Conservation (phyloP, 768 basidiomycete species). For the Suillus lakei region DNA sequence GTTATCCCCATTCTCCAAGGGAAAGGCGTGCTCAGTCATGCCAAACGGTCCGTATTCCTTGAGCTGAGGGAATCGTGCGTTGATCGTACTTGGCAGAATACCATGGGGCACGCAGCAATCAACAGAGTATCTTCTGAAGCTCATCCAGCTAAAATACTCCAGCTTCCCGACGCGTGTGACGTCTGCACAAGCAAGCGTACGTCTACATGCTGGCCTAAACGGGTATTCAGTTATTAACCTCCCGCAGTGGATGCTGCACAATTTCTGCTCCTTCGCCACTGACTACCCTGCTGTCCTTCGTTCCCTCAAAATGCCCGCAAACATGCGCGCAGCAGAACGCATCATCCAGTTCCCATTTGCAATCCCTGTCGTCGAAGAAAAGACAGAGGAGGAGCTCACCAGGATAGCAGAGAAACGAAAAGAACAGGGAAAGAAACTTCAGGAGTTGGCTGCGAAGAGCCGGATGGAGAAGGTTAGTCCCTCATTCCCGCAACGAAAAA, state of each 20-base stretch:
- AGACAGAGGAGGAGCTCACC: slow-evolving; percentile 89
- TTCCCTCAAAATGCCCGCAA: slow-evolving; percentile 65
- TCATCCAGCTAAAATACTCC: slow-evolving; percentile 95
- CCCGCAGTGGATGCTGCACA: slow-evolving; percentile 86
- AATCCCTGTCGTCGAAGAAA: slow-evolving; percentile 67
- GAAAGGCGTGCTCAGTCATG: slow-evolving; percentile 80
- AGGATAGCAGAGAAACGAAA: slow-evolving; percentile 76
- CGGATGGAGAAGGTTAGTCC: slow-evolving; percentile 78
- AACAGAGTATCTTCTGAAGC: slow-evolving; percentile 89
- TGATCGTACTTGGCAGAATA: slow-evolving; percentile 60
- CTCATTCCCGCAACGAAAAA: background rate
- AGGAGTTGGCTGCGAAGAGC: slow-evolving; percentile 88
- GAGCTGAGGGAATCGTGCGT: background rate
- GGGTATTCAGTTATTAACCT: background rate
- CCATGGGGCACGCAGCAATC: slow-evolving; percentile 93
- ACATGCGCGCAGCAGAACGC: slow-evolving; percentile 65
- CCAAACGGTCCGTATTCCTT: slow-evolving; percentile 69
- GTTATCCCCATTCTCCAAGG: slow-evolving; percentile 88
- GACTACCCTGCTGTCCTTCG: slow-evolving; percentile 78
- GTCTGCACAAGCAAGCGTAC: slow-evolving; percentile 73
- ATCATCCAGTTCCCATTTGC: slow-evolving; percentile 90
- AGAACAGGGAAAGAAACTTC: slow-evolving; percentile 87
- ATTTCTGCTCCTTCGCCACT: slow-evolving; percentile 79
- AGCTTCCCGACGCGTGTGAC: slow-evolving; percentile 89
- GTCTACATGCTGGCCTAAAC: slow-evolving; percentile 23